Conservation (phyloP, 225 moss, liverwort and hornwort species). For the Sphagnum contortum region DNA sequence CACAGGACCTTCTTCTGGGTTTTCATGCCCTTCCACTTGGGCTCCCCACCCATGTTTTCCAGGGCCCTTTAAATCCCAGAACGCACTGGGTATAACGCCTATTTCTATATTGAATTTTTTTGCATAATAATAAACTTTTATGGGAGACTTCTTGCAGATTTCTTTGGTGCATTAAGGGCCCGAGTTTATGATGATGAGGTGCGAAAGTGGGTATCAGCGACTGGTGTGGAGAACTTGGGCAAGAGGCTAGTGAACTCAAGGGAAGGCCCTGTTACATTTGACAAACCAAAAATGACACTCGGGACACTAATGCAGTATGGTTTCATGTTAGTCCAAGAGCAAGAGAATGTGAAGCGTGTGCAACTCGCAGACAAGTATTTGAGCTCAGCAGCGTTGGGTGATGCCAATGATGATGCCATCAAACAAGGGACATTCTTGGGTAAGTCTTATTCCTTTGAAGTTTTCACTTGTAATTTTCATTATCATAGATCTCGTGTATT, state of each 20-base stretch:
- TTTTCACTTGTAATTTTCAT: no score
- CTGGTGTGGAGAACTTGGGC: constrained; percentile 73
- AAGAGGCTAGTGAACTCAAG: constrained; percentile 71
- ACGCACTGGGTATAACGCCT: no score
- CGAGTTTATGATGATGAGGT: constrained; percentile 96
- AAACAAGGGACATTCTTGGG: constrained; percentile 55
- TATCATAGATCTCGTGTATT: no score
- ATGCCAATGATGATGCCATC: constrained; percentile 62
- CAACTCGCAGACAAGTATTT: constrained; percentile 81
- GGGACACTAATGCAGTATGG: constrained; percentile 59
- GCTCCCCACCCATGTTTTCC: no score
- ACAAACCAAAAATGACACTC: constrained; percentile 59
- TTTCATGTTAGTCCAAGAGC: constrained; percentile 70
- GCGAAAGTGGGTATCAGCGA: constrained; percentile 47
- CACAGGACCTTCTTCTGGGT: no score
- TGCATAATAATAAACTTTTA: no score
- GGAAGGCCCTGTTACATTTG: constrained; percentile 48
- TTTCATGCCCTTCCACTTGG: neutral
- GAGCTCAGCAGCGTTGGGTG: constrained; percentile 38
- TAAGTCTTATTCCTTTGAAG: constrained; percentile 5
- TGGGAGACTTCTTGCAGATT: constrained; percentile 40
- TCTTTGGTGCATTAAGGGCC: constrained; percentile 93
- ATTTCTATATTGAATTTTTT: no score
- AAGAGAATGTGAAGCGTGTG: constrained; percentile 91
- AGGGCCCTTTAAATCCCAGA: no score